Evolutionary conservation across 2,329 filamentous ascomycete genomes (phyloP).

Genomic region (Hawksworthiomyces lignivorus): DNA sequence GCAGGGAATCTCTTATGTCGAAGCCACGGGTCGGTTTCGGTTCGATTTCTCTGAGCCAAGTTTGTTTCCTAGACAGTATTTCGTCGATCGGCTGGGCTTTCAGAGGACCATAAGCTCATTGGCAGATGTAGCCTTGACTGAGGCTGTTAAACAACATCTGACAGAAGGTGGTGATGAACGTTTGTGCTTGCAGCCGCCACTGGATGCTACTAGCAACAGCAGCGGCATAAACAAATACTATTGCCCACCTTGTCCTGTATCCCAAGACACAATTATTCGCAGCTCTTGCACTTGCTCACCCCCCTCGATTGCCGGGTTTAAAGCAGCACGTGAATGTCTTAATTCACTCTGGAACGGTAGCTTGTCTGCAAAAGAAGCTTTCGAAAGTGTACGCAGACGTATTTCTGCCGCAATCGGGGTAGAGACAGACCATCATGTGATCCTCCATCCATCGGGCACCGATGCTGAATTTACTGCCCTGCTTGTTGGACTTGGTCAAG

Average conservation of each 20-base stretch:
- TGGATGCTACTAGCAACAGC: no score
- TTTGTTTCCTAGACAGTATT: neutral
- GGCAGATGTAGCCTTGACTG: neutral
- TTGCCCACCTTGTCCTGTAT: neutral
- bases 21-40: slow-evolving; percentile 1
- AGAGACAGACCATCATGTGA: slow-evolving; percentile 1
- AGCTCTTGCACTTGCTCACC: slow-evolving; percentile 10
- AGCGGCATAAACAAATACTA: slow-evolving; percentile 5
- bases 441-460: slow-evolving; percentile 9
- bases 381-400: neutral
- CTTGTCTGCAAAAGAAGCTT: slow-evolving; percentile 1
- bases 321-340: neutral
- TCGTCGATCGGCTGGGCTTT: neutral
- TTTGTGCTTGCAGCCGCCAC: neutral
- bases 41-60: neutral
- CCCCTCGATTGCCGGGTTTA: slow-evolving; percentile 3
- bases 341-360: neutral
- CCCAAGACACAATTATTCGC: neutral
- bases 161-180: slow-evolving; percentile 10
- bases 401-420: slow-evolving; percentile 1
- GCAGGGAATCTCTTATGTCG: slow-evolving; percentile 3
- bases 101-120: neutral
- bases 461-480: slow-evolving; percentile 10
- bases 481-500: slow-evolving; percentile 1
- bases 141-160: slow-evolving; percentile 8